Conservation (phyloP, 345 rosid species). For the Luvunga scandens region DNA sequence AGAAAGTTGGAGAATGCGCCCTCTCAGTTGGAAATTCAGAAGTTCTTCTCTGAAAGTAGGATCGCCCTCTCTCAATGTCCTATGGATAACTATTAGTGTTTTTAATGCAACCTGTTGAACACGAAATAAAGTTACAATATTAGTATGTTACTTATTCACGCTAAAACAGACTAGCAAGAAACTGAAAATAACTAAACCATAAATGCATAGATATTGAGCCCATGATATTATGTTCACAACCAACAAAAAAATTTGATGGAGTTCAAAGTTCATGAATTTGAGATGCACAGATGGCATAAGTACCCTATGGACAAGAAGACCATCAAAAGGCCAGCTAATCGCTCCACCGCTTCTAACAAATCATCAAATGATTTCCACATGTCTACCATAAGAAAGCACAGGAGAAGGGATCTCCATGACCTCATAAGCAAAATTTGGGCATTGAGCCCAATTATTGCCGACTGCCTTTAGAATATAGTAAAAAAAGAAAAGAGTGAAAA, state of each 20-base stretch:
- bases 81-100: constrained; percentile 87
- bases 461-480: not conserved
- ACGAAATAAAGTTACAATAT: not conserved
- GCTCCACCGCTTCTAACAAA: not conserved
- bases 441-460: not conserved
- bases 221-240: not conserved
- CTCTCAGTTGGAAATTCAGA: constrained; percentile 76
- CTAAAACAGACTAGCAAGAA: not conserved
- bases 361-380: not conserved
- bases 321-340: not conserved
- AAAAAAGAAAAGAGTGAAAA: not conserved
- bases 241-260: not conserved
- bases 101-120: constrained; percentile 81
- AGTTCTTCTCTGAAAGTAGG: constrained; percentile 92
- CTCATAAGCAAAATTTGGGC: not conserved
- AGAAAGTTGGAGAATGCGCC: constrained; percentile 82
- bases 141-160: not conserved
- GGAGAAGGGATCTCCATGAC: not conserved
- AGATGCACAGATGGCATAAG: not conserved
- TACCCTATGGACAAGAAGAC: not conserved
- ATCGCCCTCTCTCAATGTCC: constrained; percentile 89
- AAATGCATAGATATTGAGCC: constrained; percentile 6
- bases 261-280: constrained; percentile 4
- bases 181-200: not conserved
- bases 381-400: not conserved